Base-by-base conservation (phyloP, 148 eudicot genomes). In the Rhododendron henanense region DNA sequence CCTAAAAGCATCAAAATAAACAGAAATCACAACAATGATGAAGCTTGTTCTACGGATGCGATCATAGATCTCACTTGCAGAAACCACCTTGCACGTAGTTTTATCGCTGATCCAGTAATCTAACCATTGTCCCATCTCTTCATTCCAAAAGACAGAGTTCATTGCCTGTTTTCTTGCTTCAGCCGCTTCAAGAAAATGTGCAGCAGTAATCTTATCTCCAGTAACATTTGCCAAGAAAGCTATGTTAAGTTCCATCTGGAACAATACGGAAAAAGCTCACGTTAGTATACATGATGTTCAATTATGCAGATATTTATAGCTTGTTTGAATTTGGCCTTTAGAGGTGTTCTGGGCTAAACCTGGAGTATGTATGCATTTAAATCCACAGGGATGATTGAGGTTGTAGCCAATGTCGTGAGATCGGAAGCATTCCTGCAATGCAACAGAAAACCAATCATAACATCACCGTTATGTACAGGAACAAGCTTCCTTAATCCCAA, bases 191-290 rank as follows among this genome's bases (percentile, higher is more conserved):
- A 63, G 53, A 85, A 94, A 96, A 33, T 75, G 86, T n/a, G 14
- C 67, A 57, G 92, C 88, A 65, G 88, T 88, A 48, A 9, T 37
- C 71, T 53, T 50, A 79, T 95, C 94, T 85, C 94, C 94, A 23
- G 84, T 61, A 78, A 78, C 91, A 59, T 92, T 87, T 69, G 99
- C 96, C 79, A 96, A 89, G 91, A 82, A 92, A 73, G 92, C 87
- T 84, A 96, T 95, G 88, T 96, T 97, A 73, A 94, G 94, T 89
- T 96, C 98, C 96, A 96, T 93, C 99, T n/a, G 73, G 25, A n/a
- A 65, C 33, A 65, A 65, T n/a, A 65, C 33, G 4, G 71, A 65
- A 65, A 6, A 65, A n/a, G 33, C 4, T 23, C 71, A 23, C 1
- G 3, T 63, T 63, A 61, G 41, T 39, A 15, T 55, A 61, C 67